Conservation (phyloP, 164 flowering plant species). For the Umbilicus rupestris region DNA sequence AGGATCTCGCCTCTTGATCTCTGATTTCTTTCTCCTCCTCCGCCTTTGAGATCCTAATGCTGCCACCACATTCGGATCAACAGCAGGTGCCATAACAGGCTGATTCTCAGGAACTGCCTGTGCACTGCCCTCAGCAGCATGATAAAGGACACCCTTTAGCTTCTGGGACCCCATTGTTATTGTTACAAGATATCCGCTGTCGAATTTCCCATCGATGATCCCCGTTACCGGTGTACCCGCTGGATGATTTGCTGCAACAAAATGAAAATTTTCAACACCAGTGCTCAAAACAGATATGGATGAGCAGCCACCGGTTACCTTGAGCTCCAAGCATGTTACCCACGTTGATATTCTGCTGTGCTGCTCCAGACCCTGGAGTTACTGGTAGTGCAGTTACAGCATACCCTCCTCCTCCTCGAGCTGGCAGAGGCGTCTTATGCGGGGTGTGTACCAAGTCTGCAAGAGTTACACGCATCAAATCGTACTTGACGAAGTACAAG, state of each 20-base stretch:
- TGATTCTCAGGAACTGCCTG: conserved; percentile 13
- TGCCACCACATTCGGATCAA: conserved; percentile 9
- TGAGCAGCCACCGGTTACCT: background rate
- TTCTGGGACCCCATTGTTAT: conserved; percentile 51
- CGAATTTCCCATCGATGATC: conserved; percentile 76
- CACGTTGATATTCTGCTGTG: background rate
- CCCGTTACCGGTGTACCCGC: conserved; percentile 44
- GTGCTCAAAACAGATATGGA: background rate
- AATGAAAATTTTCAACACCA: background rate
- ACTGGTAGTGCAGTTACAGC: conserved; percentile 2
- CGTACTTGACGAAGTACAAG: background rate
- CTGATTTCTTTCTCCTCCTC: conserved; percentile 76
- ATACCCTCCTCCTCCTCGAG: conserved; percentile 6
- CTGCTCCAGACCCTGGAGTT: background rate
- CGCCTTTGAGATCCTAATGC: conserved; percentile 36
- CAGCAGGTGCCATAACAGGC: background rate
- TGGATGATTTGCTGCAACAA: conserved; percentile 22
- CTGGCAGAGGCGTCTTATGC: conserved; percentile 4
- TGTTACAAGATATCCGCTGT: conserved; percentile 67
- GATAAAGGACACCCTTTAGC: conserved; percentile 82
- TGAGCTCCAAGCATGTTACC: conserved; percentile 1
- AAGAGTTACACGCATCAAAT: background rate
- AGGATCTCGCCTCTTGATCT: conserved; percentile 78
- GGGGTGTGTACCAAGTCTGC: background rate
- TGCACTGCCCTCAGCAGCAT: conserved; percentile 23